Evolutionary conservation across 2,329 filamentous ascomycete genomes (phyloP), one percentile per base, ranked within the genome.

Genomic region (Ophioceras dolichostomum): DNA sequence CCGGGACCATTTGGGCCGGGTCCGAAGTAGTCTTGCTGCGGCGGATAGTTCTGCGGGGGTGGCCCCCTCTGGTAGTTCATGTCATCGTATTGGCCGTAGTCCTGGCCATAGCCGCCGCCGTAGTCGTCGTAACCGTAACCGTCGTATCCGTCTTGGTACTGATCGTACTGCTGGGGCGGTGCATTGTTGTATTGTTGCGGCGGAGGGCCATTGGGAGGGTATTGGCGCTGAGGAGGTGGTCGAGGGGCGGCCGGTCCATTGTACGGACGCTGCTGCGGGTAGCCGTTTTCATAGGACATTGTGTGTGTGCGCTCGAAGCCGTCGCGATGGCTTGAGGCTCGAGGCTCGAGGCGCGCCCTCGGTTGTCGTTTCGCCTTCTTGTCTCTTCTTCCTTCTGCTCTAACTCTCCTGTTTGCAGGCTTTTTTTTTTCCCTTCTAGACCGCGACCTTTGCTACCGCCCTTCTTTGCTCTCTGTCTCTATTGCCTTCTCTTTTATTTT

Each of bases 221-320:
- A 57, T 21, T 55, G 60, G 39, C 47, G 55, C 49, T 60, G 61
- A 10, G 55, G 60, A 7, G 56, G 50, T 34, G 59, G 55, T 38
- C 62, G 55, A 38, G 61, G 62, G 32, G 59, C 58, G 36, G 60
- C 63, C 22, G 58, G 61, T 27, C 65, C 66, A 42, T 58, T 60
- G 47, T 71, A 70, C n/a, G 62, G 61, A 40, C 64, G 63, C 47
- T 68, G 62, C 37, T 59, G 51, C 39, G 58, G 58, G 41, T 67
- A 70, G 42, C 58, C 62, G 42, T 58, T 61, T 43, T 70, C 63
- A 49, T 71, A 72, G 32, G 68, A 65, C 70, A 74, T 74, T 35
- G 37, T 34, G 32, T 13, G 37, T 35, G 35, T 18, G 27, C 16
- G 9, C 10, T 18, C n/a, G n/a, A n/a, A n/a, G n/a, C n/a, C n/a